Base-by-base conservation (phyloP, 2,329 filamentous ascomycete species). In the Orbilia brochopaga region DNA sequence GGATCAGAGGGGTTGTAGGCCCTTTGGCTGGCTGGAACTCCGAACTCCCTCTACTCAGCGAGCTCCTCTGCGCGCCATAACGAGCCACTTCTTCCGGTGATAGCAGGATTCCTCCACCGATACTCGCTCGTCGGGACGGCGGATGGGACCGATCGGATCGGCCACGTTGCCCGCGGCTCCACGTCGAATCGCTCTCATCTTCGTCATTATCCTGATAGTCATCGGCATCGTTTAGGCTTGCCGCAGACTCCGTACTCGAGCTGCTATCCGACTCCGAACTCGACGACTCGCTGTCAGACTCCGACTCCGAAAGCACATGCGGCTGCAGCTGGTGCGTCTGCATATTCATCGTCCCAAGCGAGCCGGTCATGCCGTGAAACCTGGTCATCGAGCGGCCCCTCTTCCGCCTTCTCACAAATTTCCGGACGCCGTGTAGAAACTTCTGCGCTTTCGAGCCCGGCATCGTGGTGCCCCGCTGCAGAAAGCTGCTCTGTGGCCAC, bases 261-360 rank as follows among this genome's bases (percentile, higher is more conserved):
- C 76, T 74, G 35, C 69, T 67, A 6, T 70, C 67, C 40, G 77
- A 76, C 6, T 75, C 75, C 19, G 75, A 74, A 17, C 80, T 79
- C 3, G 77, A 77, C 2, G 80, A 79, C 57, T 79, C 79, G 13
- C 74, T 75, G 30, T 82, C 82, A 7, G 79, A 78, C 44, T 82
- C 81, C 37, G 79, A 76, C 19, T 80, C 80, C 32, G 82, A 81
- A 2, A 90, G 81, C 10, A 89, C 83, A 23, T 86, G 84, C 64
- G 86, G 83, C 7, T 86, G 83, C 1, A 95, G 80, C 62, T 87
- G 86, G 74, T 92, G 89, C 1, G 90, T 92, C 74, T 88, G 87
- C 80, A 93, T 92, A 65, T 74, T 77, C 51, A 77, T 56, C n/a
- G 75, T 72, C 5, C 67, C 67, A 5, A 72, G 24, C 5, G 60